Base-by-base conservation (phyloP, 192 early-diverging fungal genomes). In the Obelidium mucronatum region DNA sequence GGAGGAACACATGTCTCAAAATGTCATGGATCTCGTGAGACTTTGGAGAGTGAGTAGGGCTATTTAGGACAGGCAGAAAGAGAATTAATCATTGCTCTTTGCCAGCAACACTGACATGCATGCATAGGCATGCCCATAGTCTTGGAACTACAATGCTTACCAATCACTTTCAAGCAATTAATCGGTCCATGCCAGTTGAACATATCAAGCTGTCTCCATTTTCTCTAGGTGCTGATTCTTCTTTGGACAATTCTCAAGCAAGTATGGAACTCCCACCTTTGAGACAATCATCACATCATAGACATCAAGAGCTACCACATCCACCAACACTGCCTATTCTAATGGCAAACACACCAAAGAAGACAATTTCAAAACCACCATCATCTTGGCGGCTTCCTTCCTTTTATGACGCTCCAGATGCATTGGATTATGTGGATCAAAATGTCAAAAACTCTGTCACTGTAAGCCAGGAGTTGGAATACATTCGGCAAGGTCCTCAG, bases 21-120 rank as follows among this genome's bases (percentile, higher is more conserved):
- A 6, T 87, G 86, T 63, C 86, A 87, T 66, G 77, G 73, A 15
- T 87, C 86, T 1, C 39, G 86, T 17, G 86, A 87, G 42, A 78
- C 80, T 5, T 60, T 87, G 15, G 82, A 87, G 54, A 67, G 69
- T 72, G 31, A n/a, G n/a, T n/a, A n/a, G 52, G 35, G 42, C 11
- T 11, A 22, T 22, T 82, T 66, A 65, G 62, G 2, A 40, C 77
- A 4, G n/a, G 81, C 83, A 76, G 62, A 73, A 26, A 11, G 13
- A 24, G 6, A 59, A 5, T 24, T 1, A 65, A 1, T 2, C n/a
- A n/a, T n/a, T n/a, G n/a, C n/a, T n/a, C n/a, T 39, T 22, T 15
- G 1, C 2, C 58, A 69, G 67, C 37, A 11, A 68, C 70, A 15
- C 40, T 68, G 15, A 26, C 37, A 28, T 58, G 40, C 22, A 53